These are phyloP conservation scores for Pelargonium nanum DNA, from an alignment of 345 rosid species.

Conservation along the genomic window DNA sequence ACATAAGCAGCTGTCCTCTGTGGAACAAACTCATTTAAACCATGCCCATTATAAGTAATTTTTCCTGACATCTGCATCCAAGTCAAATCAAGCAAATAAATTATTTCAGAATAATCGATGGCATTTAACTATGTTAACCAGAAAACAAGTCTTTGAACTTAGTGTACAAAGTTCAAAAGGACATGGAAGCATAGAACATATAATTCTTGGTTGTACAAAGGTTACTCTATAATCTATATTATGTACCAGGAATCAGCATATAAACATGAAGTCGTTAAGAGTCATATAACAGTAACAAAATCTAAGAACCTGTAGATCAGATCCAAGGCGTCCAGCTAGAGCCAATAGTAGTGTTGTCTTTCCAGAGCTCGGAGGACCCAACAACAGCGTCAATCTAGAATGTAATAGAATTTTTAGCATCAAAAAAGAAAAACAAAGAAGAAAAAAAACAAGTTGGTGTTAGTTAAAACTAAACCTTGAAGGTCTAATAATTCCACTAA, in stretches of 20 bases:
- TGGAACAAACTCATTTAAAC: slow-evolving; percentile 70
- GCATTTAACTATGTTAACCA: not conserved
- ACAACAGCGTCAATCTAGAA: slow-evolving; percentile 72
- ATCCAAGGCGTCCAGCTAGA: slow-evolving; percentile 82
- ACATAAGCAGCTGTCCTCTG: slow-evolving; percentile 90
- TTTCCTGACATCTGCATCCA: slow-evolving; percentile 58
- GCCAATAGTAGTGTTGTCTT: slow-evolving; percentile 87
- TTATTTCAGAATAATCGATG: not conserved
- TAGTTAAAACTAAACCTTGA: slow-evolving; percentile 43
- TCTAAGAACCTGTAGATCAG: slow-evolving; percentile 52
- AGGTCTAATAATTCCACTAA: slow-evolving; percentile 79
- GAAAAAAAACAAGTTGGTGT: not conserved
- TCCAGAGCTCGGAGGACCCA: slow-evolving; percentile 99
- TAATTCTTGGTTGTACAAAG: no score
- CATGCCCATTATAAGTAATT: slow-evolving; percentile 77
- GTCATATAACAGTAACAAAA: not conserved
- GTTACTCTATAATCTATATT: no score
- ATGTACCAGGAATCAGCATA: no score
- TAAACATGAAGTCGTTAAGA: not conserved
- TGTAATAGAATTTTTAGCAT: no score
- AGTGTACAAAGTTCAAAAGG: not conserved
- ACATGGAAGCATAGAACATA: no score
- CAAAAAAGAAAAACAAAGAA: not conserved
- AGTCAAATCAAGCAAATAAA: not conserved
- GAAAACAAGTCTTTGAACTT: not conserved